A percentile compares a stretch with the other conserved stretches of the same genome.
Conservation (phyloP, 768 basidiomycete genomes). For the Pisolithus sp. region DNA sequence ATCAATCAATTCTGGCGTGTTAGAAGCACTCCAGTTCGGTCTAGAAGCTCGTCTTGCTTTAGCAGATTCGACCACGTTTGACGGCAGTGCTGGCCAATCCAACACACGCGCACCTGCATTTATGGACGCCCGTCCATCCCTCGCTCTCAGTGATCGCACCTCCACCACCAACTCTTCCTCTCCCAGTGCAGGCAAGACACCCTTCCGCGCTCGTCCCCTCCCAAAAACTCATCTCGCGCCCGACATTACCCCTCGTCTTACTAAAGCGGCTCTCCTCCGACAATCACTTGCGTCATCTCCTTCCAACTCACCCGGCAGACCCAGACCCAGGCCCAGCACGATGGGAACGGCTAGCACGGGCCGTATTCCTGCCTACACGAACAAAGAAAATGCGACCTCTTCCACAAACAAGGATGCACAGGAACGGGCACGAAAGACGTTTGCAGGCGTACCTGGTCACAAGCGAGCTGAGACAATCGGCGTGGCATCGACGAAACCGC, state of each 20-base stretch:
- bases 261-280: slow-evolving; percentile 67
- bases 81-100: slow-evolving; percentile 7
- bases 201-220: slow-evolving; percentile 62
- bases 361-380: slow-evolving; percentile 22
- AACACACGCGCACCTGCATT: slow-evolving; percentile 14
- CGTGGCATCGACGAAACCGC: slow-evolving; percentile 72
- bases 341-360: slow-evolving; percentile 31
- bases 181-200: slow-evolving; percentile 30
- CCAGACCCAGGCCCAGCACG: slow-evolving; percentile 14
- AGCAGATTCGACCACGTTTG: slow-evolving; percentile 25
- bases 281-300: slow-evolving; percentile 41
- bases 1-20: slow-evolving; percentile 42
- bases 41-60: slow-evolving; percentile 42
- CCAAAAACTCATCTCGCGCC: slow-evolving; percentile 58
- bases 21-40: slow-evolving; percentile 37
- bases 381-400: slow-evolving; percentile 17
- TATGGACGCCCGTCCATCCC: slow-evolving; percentile 21
- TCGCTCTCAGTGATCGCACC: slow-evolving; percentile 21
- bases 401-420: slow-evolving; percentile 51
- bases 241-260: slow-evolving; percentile 71
- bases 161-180: slow-evolving; percentile 31
- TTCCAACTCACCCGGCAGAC: slow-evolving; percentile 25
- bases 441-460: slow-evolving; percentile 77
- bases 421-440: slow-evolving; percentile 57
- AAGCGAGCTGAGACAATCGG: slow-evolving; percentile 61